Conservation (phyloP, 805 yeast genomes). For the Barnettozyma californica region DNA sequence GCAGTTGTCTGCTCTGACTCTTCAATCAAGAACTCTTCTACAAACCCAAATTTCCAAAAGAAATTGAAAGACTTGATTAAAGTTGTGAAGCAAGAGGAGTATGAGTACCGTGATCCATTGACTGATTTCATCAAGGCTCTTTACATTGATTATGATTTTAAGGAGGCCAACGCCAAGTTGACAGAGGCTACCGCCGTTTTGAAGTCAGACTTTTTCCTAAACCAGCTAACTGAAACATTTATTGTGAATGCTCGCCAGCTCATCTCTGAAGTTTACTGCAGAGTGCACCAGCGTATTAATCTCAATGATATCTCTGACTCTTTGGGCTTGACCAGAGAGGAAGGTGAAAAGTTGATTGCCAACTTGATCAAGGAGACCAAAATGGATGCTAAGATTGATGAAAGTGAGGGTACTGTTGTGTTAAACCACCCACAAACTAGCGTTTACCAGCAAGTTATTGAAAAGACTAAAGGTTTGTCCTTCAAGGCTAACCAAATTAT, state of each 20-base stretch:
- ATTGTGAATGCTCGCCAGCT: constrained; percentile 43
- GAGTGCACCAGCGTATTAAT: constrained; percentile 47
- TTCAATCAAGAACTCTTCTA: constrained; percentile 20
- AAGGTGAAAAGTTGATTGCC: constrained; percentile 48
- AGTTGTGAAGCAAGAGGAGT: constrained; percentile 54
- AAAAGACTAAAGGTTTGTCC: constrained; percentile 59
- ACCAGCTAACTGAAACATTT: constrained; percentile 36
- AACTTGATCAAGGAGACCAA: constrained; percentile 43
- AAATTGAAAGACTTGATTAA: constrained; percentile 53
- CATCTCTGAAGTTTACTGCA: constrained; percentile 47
- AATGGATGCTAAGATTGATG: constrained; percentile 50
- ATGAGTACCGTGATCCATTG: constrained; percentile 63
- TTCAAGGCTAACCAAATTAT: constrained; percentile 55
- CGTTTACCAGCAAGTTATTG: constrained; percentile 63
- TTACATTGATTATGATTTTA: constrained; percentile 55
- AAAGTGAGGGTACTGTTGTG: constrained; percentile 45
- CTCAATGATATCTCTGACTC: constrained; percentile 39
- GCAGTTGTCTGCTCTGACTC: constrained; percentile 43
- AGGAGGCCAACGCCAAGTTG: constrained; percentile 44
- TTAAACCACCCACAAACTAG: constrained; percentile 49
- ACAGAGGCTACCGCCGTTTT: constrained; percentile 42
- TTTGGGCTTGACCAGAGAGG: constrained; percentile 39
- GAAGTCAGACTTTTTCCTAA: constrained; percentile 53
- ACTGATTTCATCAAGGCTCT: constrained; percentile 50
- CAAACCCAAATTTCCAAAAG: constrained; percentile 38